Percentiles rank a stretch among this genome's conserved stretches.
Evolutionary conservation across 371 early-diverging fungal genomes (phyloP).

Genomic region (Circinella minor): DNA sequence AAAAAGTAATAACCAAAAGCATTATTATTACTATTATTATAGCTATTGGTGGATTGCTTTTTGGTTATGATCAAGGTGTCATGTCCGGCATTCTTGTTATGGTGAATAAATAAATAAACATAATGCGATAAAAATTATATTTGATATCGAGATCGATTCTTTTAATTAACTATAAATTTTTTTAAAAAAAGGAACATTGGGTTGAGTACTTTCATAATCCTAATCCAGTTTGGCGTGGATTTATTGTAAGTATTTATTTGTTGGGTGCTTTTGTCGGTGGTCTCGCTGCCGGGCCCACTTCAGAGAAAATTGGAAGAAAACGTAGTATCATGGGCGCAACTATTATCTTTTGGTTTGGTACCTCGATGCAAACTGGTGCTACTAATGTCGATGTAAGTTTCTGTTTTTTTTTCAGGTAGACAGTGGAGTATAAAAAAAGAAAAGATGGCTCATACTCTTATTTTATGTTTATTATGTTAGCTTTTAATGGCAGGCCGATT

Average conservation of each 20-base stretch:
- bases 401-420: neutral
- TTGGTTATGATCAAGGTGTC: slow-evolving; percentile 50
- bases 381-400: slow-evolving; percentile 22
- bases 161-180: neutral
- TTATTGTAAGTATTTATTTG: slow-evolving; percentile 42
- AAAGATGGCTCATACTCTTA: no score
- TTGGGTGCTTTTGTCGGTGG: slow-evolving; percentile 46
- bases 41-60: slow-evolving; percentile 41
- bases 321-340: slow-evolving; percentile 39
- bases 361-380: slow-evolving; percentile 35
- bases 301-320: slow-evolving; percentile 42
- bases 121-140: neutral
- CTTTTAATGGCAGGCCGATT: slow-evolving; percentile 51
- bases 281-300: slow-evolving; percentile 38
- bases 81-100: slow-evolving; percentile 35
- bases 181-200: slow-evolving; percentile 30
- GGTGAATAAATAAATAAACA: neutral
- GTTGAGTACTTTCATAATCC: slow-evolving; percentile 36
- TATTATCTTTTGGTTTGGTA: slow-evolving; percentile 36
- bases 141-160: no score
- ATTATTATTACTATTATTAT: neutral
- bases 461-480: neutral
- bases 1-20: no score
- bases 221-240: slow-evolving; percentile 31
- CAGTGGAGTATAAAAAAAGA: no score